Conservation (phyloP, 164 flowering plant genomes). For the Malania oleifera region DNA sequence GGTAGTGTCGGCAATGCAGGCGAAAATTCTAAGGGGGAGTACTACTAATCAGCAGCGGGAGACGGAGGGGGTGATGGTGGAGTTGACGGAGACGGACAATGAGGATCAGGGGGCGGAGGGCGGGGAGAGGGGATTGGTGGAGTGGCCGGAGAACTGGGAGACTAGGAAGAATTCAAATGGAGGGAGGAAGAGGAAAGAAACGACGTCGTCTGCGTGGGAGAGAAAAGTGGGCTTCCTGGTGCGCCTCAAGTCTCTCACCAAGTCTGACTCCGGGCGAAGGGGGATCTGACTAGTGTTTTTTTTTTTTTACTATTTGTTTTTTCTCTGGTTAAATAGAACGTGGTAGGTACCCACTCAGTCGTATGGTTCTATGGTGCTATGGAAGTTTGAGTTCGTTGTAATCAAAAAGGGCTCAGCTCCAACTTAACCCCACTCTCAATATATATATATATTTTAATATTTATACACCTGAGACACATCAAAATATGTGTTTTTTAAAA, state of each 20-base stretch:
- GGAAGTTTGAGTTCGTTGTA: no score
- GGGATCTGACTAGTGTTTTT: conserved; percentile 15
- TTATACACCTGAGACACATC: no score
- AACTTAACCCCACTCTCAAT: no score
- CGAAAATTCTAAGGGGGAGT: conserved; percentile 20
- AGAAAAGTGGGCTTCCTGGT: conserved; percentile 40
- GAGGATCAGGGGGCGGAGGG: conserved; percentile 28
- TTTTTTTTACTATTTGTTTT: no score
- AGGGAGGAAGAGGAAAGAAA: conserved; percentile 30
- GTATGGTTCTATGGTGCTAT: no score
- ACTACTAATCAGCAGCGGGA: no score
- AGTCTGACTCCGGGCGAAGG: conserved; percentile 47
- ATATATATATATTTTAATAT: no score
- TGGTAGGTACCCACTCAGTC: no score
- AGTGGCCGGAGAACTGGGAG: conserved; percentile 36
- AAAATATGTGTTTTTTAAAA: no score
- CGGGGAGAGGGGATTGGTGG: conserved; percentile 15
- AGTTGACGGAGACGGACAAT: conserved; percentile 14
- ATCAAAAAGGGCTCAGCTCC: no score
- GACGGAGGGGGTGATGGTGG: conserved; percentile 2
- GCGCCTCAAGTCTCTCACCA: conserved; percentile 44
- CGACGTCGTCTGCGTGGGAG: conserved; percentile 32
- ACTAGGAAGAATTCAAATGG: conserved; percentile 13
- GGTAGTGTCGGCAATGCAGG: conserved; percentile 44
- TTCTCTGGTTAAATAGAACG: no score